Base-by-base conservation (phyloP, 768 basidiomycete species). In the Pilatotrama ljubarskyi region DNA sequence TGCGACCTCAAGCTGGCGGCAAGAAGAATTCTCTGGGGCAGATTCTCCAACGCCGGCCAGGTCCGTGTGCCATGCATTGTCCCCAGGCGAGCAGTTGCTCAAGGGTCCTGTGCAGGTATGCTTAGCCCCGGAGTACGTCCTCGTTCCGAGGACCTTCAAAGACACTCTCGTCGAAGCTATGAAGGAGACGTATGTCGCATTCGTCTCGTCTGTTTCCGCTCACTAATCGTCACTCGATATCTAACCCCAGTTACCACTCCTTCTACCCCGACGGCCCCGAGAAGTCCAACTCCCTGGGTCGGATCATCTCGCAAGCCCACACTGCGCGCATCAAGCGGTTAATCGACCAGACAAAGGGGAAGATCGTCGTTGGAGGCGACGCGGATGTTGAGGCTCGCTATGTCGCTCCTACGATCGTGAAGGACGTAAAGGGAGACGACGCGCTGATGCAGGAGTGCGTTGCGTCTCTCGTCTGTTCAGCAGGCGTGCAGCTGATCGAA, bases 21-120 rank as follows among this genome's bases (percentile, higher is more conserved):
- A 2, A 81, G 80, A 43, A 79, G 92, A 20, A 78, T 94, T 41
- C 70, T 93, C 32, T 93, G 90, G 90, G 91, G 91, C n/a, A 91
- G 91, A 66, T 71, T 75, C 41, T 72, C 78, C 43, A 95, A 95
- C 64, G 84, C 83, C 0, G 93, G 93, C 1, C 78, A 78, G 67
- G 75, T 76, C n/a, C n/a, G n/a, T n/a, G n/a, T n/a, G n/a, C n/a
- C n/a, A n/a, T n/a, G n/a, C n/a, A n/a, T n/a, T n/a, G n/a, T n/a
- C n/a, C n/a, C n/a, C n/a, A n/a, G n/a, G n/a, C n/a, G n/a, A n/a
- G n/a, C n/a, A n/a, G 41, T 42, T 29, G 18, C 25, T 41, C 25
- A 17, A 40, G 24, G 36, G 32, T 26, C 5, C 7, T 24, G 42
- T 40, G 2, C 82, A 93, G 76, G 84, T 84, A 0, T 93, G 92